A percentile compares a stretch with the other conserved stretches of the same genome.
phyloP scores from a whole-genome alignment of 805 yeast genomes.

The Zygotorulaspora sp. region DNA sequence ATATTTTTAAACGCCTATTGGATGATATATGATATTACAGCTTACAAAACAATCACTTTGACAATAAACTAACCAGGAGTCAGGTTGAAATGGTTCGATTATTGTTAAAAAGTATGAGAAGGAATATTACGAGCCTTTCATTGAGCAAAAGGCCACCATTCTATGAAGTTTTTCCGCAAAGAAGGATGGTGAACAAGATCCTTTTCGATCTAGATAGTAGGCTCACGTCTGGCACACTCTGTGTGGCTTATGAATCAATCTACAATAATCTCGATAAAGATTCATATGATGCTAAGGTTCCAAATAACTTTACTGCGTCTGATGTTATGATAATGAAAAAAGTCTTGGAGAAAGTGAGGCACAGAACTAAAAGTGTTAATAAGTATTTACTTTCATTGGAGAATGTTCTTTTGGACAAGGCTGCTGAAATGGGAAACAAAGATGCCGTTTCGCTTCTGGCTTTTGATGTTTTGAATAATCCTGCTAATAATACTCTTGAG shows the following conservation, averaged over 20 bases:
- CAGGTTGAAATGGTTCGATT: neutral
- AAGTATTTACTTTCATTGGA: conserved; percentile 57
- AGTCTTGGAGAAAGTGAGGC: conserved; percentile 58
- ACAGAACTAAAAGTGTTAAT: conserved; percentile 55
- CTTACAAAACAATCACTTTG: too few species aligned
- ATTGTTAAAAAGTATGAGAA: conserved; percentile 1
- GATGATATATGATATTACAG: too few species aligned
- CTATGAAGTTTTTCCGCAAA: conserved; percentile 52
- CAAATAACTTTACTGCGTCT: conserved; percentile 45
- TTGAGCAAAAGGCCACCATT: conserved; percentile 34
- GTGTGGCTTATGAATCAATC: conserved; percentile 49
- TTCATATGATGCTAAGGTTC: conserved; percentile 35
- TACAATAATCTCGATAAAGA: conserved; percentile 44
- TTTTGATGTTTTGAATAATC: conserved; percentile 52
- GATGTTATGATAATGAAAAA: conserved; percentile 68
- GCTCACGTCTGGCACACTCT: conserved; percentile 47
- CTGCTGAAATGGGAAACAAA: conserved; percentile 78
- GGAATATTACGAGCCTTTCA: conserved; percentile 3
- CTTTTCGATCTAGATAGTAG: conserved; percentile 65
- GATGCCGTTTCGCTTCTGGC: conserved; percentile 76
- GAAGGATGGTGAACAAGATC: conserved; percentile 51
- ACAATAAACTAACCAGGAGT: too few species aligned
- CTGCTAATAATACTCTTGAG: conserved; percentile 35
- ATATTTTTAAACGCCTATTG: too few species aligned
- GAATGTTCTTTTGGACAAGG: conserved; percentile 67